Evolutionary conservation across 148 eudicot genomes (phyloP).

Genomic region (Hydrangea macrophylla): DNA sequence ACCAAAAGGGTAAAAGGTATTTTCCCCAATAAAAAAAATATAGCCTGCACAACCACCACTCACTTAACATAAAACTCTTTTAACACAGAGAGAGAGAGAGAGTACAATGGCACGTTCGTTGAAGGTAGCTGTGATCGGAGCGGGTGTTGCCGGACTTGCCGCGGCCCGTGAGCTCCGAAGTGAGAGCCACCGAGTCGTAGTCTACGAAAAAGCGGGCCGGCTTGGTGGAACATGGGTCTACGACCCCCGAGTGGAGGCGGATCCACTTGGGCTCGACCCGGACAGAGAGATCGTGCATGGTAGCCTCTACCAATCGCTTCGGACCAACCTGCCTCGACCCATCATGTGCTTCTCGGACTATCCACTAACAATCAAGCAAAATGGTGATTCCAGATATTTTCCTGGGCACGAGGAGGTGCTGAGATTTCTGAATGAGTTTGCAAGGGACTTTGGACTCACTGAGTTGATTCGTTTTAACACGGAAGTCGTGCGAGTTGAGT

Average conservation of each 20-base stretch:
- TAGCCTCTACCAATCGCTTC: constrained; percentile 25
- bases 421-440: too few relatives aligned
- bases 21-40: too few relatives aligned
- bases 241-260: constrained; percentile 26
- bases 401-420: too few relatives aligned
- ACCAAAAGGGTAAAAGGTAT: too few relatives aligned
- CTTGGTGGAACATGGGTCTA: constrained; percentile 34
- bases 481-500: too few relatives aligned
- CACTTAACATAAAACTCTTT: too few relatives aligned
- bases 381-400: constrained; percentile 22
- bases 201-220: constrained; percentile 20
- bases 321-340: constrained; percentile 32
- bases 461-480: too few relatives aligned
- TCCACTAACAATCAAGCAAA: constrained; percentile 8
- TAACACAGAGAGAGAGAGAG: too few relatives aligned
- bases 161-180: constrained; percentile 28
- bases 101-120: constrained; percentile 5
- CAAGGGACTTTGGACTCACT: too few relatives aligned
- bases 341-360: constrained; percentile 32
- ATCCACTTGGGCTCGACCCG: constrained; percentile 16
- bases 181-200: constrained; percentile 17
- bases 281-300: constrained; percentile 21
- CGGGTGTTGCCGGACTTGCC: too few relatives aligned
- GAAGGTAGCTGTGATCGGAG: constrained; percentile 26
- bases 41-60: too few relatives aligned